These are phyloP conservation scores for Ceratocystis eucalypticola DNA, from an alignment of 2,329 filamentous ascomycete genomes.

Conservation along the genomic window DNA sequence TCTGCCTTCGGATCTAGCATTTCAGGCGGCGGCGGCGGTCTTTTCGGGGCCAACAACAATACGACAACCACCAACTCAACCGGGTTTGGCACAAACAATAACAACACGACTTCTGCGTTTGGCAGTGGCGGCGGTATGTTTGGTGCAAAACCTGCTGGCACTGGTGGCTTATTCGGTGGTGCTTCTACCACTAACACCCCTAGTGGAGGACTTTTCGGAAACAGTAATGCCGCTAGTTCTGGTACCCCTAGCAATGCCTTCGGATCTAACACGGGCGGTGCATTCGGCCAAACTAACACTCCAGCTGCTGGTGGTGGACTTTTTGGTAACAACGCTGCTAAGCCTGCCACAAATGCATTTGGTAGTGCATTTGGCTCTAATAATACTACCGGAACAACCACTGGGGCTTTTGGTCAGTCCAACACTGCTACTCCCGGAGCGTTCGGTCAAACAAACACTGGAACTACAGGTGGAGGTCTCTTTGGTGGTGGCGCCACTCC, in stretches of 20 bases:
- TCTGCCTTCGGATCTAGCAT: slow-evolving; percentile 25
- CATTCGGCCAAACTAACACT: slow-evolving; percentile 27
- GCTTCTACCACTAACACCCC: slow-evolving; percentile 21
- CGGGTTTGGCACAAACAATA: slow-evolving; percentile 24
- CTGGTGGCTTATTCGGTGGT: slow-evolving; percentile 32
- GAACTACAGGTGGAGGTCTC: slow-evolving; percentile 20
- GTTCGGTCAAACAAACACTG: slow-evolving; percentile 24
- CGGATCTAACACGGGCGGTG: slow-evolving; percentile 22
- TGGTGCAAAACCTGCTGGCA: slow-evolving; percentile 25
- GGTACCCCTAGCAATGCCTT: slow-evolving; percentile 16
- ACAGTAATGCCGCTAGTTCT: slow-evolving; percentile 23
- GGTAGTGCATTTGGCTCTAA: slow-evolving; percentile 34
- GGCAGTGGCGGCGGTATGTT: slow-evolving; percentile 28
- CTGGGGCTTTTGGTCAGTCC: slow-evolving; percentile 24
- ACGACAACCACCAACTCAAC: slow-evolving; percentile 21
- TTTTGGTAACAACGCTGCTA: slow-evolving; percentile 24
- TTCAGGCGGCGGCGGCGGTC: slow-evolving; percentile 26
- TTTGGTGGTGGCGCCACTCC: slow-evolving; percentile 17
- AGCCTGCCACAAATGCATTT: slow-evolving; percentile 25
- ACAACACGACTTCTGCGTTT: slow-evolving; percentile 20
- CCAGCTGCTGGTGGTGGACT: slow-evolving; percentile 24
- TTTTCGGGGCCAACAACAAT: slow-evolving; percentile 30
- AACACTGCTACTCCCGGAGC: slow-evolving; percentile 23
- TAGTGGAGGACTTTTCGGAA: slow-evolving; percentile 25
- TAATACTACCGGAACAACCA: slow-evolving; percentile 22